Evolutionary conservation across 345 rosid genomes (phyloP).

Genomic region (Durio zibethinus): DNA sequence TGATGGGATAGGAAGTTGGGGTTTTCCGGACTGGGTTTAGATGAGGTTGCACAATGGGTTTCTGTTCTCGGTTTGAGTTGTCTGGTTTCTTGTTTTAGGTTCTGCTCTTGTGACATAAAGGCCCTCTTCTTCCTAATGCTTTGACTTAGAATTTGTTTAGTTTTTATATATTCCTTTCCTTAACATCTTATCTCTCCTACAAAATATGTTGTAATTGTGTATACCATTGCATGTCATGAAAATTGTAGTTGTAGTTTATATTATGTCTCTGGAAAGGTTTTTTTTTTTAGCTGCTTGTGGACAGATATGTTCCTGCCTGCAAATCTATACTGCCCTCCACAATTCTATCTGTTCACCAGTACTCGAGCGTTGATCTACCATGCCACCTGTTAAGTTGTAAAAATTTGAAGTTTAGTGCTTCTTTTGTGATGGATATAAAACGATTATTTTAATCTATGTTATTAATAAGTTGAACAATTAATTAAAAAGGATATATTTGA

Average conservation of each 20-base stretch:
- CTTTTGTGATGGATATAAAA: background rate
- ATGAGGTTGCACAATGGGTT: background rate
- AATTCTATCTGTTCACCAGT: background rate
- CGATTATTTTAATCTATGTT: background rate
- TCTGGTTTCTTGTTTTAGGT: conserved; percentile 1
- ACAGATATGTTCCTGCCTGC: conserved; percentile 13
- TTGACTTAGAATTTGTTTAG: background rate
- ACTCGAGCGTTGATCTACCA: background rate
- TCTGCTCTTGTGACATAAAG: background rate
- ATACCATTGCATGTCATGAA: conserved; percentile 18
- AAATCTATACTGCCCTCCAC: background rate
- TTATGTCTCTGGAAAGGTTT: conserved; percentile 23
- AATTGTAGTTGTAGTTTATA: conserved; percentile 23
- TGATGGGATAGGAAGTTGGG: background rate
- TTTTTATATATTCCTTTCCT: conserved; percentile 3
- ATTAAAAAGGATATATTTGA: background rate
- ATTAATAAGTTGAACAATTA: background rate
- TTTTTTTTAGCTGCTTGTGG: conserved; percentile 20
- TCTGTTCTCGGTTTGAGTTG: background rate
- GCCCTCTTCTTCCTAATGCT: background rate
- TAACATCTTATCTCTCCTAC: background rate
- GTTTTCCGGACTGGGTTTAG: background rate
- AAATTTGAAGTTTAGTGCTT: background rate
- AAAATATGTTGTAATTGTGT: conserved; percentile 12
- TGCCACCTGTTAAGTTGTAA: background rate